Conservation (phyloP, 164 flowering plant species). For the Saururus chinensis region DNA sequence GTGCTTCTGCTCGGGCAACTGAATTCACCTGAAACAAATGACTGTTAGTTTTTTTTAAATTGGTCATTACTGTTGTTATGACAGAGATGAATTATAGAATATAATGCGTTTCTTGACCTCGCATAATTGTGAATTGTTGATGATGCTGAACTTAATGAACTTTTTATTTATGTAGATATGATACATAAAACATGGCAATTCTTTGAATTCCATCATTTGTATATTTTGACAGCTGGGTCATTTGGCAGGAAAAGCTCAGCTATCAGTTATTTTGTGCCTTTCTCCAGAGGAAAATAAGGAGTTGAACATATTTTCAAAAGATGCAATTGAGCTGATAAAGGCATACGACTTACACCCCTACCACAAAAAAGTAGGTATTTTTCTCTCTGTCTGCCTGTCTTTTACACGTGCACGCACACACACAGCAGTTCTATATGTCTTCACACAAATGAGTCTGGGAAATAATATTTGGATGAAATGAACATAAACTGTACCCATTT, state of each 20-base stretch:
- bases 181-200: neutral
- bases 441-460: neutral
- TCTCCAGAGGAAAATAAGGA: slow-evolving; percentile 29
- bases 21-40: neutral
- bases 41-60: too few relatives aligned
- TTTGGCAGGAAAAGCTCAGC: slow-evolving; percentile 46
- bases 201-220: neutral
- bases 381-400: slow-evolving; percentile 11
- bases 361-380: slow-evolving; percentile 57
- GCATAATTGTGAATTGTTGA: neutral
- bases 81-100: neutral
- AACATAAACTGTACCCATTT: too few relatives aligned
- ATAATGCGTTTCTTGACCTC: neutral
- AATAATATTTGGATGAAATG: neutral
- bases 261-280: slow-evolving; percentile 53
- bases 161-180: neutral
- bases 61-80: too few relatives aligned
- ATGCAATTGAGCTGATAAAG: slow-evolving; percentile 47
- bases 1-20: neutral
- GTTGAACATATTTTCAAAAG: slow-evolving; percentile 30
- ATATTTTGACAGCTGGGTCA: slow-evolving; percentile 13
- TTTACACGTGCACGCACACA: neutral
- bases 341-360: slow-evolving; percentile 68
- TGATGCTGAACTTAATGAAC: neutral
- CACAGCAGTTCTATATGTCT: neutral